These are phyloP conservation scores for Coleophoma eucalyptorum DNA, from an alignment of 2,329 filamentous ascomycete genomes.

Conservation along the genomic window DNA sequence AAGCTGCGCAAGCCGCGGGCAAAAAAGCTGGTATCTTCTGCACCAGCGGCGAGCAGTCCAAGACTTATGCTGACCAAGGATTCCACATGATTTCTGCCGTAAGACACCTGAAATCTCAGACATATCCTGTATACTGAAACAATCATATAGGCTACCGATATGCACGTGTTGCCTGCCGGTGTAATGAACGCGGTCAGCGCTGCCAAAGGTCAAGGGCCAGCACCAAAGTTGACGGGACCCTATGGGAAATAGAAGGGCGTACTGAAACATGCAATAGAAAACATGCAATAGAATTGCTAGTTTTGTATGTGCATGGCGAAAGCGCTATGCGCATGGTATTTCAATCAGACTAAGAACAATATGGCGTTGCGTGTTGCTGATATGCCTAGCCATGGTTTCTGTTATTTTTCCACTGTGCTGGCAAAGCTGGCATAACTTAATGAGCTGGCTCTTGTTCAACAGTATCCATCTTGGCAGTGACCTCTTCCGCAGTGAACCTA, in stretches of 20 bases:
- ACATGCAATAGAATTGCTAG: not conserved
- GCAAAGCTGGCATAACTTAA: too few species aligned
- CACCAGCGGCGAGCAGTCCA: constrained; percentile 51
- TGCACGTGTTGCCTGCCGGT: constrained; percentile 43
- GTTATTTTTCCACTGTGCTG: too few species aligned
- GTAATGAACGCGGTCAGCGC: constrained; percentile 42
- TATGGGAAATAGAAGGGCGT: constrained; percentile 19
- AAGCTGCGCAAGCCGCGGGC: constrained; percentile 54
- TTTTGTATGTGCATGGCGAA: not conserved
- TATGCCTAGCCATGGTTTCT: too few species aligned
- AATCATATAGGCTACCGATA: constrained; percentile 44
- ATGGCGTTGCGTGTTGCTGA: too few species aligned
- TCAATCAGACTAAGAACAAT: too few species aligned
- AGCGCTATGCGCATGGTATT: too few species aligned
- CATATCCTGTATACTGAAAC: too few species aligned
- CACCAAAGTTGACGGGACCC: constrained; percentile 20
- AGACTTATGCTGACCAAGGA: constrained; percentile 48
- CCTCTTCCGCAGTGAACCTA: constrained; percentile 63
- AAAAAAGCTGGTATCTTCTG: constrained; percentile 65
- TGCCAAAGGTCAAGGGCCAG: constrained; percentile 35
- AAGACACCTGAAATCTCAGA: not conserved
- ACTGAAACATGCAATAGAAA: not conserved
- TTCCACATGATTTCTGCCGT: constrained; percentile 54
- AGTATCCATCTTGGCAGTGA: constrained; percentile 65
- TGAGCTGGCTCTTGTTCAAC: constrained; percentile 27